Evolutionary conservation across 176 grass and related monocot species (phyloP), one percentile per base, ranked within the genome.

Genomic region (Carex kokanica): DNA sequence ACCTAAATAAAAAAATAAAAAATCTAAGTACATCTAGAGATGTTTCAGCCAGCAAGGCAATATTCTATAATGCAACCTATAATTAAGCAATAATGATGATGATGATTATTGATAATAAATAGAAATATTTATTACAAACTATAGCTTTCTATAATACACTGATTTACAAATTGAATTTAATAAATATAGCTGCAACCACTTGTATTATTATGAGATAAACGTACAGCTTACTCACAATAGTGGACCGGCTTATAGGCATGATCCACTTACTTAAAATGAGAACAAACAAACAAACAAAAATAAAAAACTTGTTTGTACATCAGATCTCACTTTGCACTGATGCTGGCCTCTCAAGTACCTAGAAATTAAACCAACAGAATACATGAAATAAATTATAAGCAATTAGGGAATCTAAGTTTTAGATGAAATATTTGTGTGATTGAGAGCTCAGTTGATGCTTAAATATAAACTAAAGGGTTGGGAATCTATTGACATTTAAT

Each of bases 81-180:
- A 61, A 61, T 61, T 61, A 32, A 55, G 51, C 73, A 56, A 78
- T 24, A 55, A 78, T 52, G 45, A 56, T 2, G 25, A n/a, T 51
- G 43, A 51, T 25, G n/a, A 73, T 24, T 11, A 71, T 72, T 72
- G 7, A 74, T 24, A 53, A 74, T 6, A 1, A 25, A 79, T 38
- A 72, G n/a, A 36, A 69, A 64, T 54, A 38, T 82, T 24, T 82
- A 82, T 51, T 67, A 82, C 80, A 82, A 82, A 43, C 51, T 78
- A 82, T 68, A 82, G 40, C 80, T 82, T 82, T 82, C 80, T 82
- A 82, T 82, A 51, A 82, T 29, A 66, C 80, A 82, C 80, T 10
- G 40, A 82, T 82, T 82, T 82, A 82, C 80, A 82, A 82, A 82
- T 67, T 65, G 43, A 82, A 81, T 65, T 82, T 53, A 82, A 65